These are phyloP conservation scores for Solanum appendiculatum DNA, from an alignment of 257 asterid species.

Conservation along the genomic window DNA sequence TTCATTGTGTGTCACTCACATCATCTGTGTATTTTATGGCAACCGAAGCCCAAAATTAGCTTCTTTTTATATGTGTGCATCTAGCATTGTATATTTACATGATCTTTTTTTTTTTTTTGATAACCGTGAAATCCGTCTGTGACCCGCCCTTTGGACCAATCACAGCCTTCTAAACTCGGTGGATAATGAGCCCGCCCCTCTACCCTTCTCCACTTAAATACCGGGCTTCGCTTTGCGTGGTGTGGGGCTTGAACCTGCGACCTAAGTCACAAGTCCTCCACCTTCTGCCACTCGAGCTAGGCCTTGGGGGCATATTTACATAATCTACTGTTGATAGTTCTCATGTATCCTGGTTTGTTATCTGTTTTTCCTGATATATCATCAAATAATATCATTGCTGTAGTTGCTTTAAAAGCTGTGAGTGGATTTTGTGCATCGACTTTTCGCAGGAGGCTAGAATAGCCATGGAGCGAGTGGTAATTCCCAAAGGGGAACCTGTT, in stretches of 20 bases:
- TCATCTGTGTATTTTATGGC: neutral
- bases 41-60: neutral
- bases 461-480: conserved; percentile 73
- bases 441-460: conserved; percentile 74
- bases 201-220: no score
- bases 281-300: no score
- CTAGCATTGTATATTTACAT: neutral
- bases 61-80: neutral
- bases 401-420: neutral
- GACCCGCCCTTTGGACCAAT: no score
- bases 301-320: no score
- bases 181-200: no score
- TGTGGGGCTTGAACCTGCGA: no score
- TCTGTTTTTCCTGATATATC: neutral
- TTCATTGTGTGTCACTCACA: neutral
- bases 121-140: no score
- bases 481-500: conserved; percentile 72
- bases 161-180: no score
- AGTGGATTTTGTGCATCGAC: neutral
- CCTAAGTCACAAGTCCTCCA: no score
- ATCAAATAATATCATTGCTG: neutral
- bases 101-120: no score
- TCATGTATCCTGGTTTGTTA: neutral
- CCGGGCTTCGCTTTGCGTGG: no score
- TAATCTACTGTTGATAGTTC: neutral